Conservation (phyloP, 768 basidiomycete genomes). For the Collybiopsis luxurians region DNA sequence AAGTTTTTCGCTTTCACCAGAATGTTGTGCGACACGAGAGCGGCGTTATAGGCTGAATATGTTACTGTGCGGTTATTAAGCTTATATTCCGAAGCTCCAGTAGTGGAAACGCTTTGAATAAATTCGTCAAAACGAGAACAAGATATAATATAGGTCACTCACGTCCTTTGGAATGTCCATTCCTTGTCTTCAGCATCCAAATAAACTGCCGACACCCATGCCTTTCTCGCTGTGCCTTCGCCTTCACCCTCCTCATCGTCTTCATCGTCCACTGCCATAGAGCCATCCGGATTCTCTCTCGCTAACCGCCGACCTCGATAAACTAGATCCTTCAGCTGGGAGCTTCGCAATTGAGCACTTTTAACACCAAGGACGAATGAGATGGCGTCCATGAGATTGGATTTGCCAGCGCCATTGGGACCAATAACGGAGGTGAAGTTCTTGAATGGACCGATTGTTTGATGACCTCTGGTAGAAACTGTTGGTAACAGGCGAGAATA, state of each 20-base stretch:
- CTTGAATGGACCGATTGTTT: constrained; percentile 87
- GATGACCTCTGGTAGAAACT: constrained; percentile 54
- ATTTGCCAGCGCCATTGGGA: constrained; percentile 98
- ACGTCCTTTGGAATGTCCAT: constrained; percentile 93
- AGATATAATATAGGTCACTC: constrained; percentile 29
- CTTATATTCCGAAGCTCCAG: constrained; percentile 88
- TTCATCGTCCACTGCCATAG: constrained; percentile 43
- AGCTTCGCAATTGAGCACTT: constrained; percentile 88
- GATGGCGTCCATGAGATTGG: constrained; percentile 99
- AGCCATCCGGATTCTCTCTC: constrained; percentile 40
- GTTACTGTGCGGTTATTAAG: constrained; percentile 81
- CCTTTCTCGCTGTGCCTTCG: constrained; percentile 85
- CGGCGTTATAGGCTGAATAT: constrained; percentile 85
- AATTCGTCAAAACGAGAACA: not conserved
- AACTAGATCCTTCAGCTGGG: constrained; percentile 92
- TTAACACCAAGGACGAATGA: constrained; percentile 98
- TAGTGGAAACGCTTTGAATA: constrained; percentile 70
- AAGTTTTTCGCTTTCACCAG: constrained; percentile 99
- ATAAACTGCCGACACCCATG: constrained; percentile 95
- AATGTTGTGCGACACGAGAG: constrained; percentile 87
- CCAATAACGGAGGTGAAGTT: constrained; percentile 96
- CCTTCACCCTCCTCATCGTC: constrained; percentile 57
- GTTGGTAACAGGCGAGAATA: too few relatives aligned
- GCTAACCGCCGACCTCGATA: constrained; percentile 84
- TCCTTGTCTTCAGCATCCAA: constrained; percentile 75